Evolutionary conservation across 129 eudicot genomes (phyloP).

Genomic region (Helianthus tuberosus): DNA sequence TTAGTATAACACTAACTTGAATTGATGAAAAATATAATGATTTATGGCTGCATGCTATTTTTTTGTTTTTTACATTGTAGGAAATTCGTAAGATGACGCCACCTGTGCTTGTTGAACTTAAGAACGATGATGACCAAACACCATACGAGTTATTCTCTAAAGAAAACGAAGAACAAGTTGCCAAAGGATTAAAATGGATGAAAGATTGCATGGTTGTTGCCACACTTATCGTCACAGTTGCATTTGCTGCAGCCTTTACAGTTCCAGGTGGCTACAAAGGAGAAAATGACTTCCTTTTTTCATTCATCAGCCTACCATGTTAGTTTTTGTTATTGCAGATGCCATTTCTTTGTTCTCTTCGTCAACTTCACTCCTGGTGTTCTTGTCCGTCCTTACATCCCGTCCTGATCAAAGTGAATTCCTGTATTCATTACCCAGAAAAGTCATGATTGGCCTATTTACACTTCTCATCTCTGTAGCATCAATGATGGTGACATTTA

Average conservation of each 20-base stretch:
- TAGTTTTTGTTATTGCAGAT: conserved; percentile 25
- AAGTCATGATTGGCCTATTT: conserved; percentile 10
- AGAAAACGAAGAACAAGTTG: conserved; percentile 12
- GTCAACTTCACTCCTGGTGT: conserved; percentile 31
- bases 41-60: too few species aligned
- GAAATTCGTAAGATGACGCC: conserved; percentile 15
- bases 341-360: conserved; percentile 35
- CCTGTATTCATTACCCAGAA: conserved; percentile 13
- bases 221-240: conserved; percentile 25
- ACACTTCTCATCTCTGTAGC: conserved; percentile 30
- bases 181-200: conserved; percentile 20
- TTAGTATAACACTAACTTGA: too few species aligned
- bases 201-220: conserved; percentile 32
- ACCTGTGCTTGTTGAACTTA: not conserved
- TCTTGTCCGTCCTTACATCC: conserved; percentile 28
- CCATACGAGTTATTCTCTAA: conserved; percentile 24
- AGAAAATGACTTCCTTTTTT: conserved; percentile 20
- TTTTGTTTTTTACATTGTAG: too few species aligned
- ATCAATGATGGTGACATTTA: conserved; percentile 30
- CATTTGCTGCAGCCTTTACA: conserved; percentile 33
- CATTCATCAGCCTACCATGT: not conserved
- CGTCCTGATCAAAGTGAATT: conserved; percentile 10
- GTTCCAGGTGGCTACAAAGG: conserved; percentile 35
- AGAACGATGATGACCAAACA: conserved; percentile 11
- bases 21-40: too few species aligned